Evolutionary conservation across 768 basidiomycete genomes (phyloP), one percentile per base, ranked within the genome.

Genomic region (Leccinum incarnatum): DNA sequence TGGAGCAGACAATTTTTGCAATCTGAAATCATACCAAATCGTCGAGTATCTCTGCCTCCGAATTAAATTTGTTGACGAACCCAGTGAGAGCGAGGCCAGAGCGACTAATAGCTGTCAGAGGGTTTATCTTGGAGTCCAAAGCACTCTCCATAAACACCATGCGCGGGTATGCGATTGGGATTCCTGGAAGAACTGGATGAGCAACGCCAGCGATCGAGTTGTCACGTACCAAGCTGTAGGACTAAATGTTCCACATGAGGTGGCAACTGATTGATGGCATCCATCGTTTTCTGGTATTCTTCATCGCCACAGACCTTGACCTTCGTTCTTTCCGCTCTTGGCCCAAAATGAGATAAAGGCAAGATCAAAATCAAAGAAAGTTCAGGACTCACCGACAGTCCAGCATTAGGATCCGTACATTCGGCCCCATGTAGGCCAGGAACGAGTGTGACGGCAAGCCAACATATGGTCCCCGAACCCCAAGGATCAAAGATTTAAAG

Each of bases 41-140:
- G 73, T 98, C 96, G 56, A 98, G 80, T 29, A 99, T 75, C 74
- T 98, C 97, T 0, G 95, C 91, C 47, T 92, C 91, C n/a, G 83
- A 83, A 72, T 95, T 94, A 73, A 94, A 95, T 69, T 91, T 90
- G 69, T 95, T 93, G 32, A 92, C 86, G 65, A 95, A 90, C 12
- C 91, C 88, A 30, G 83, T 82, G 46, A 93, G 70, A 19, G 89
- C 89, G 53, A 82, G 77, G 9, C 90, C 89, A 46, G 77, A 76
- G 69, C 84, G 82, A 8, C 88, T 90, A 8, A 98, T 77, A 4
- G 86, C 81, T 37, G 88, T 83, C 47, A 98, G 74, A 2, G 95
- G 95, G 70, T 98, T 98, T 52, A 88, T 78, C 73, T 89, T 94
- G 30, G 84, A 87, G 47, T 89, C 89, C 27, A 98, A 75, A 8